phyloP scores from a whole-genome alignment of 345 rosid genomes.

The Punica granatum region DNA sequence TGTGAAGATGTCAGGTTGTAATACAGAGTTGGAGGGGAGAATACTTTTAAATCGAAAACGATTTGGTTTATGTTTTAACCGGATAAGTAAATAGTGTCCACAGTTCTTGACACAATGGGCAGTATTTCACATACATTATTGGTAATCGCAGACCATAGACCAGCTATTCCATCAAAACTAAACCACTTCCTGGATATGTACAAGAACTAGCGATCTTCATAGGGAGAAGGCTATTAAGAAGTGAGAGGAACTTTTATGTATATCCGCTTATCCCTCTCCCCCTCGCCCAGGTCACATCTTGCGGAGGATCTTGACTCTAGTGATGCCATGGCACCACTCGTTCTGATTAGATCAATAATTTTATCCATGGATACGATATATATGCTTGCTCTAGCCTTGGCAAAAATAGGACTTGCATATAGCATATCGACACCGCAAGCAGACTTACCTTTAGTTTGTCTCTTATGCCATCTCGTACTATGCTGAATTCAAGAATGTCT shows the following conservation, averaged over 20 bases:
- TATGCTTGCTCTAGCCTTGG: background rate
- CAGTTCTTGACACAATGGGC: no score
- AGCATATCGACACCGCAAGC: conserved; percentile 5
- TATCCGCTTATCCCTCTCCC: background rate
- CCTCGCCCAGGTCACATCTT: background rate
- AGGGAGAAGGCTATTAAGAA: background rate
- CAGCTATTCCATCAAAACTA: no score
- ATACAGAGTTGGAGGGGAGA: no score
- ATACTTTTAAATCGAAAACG: no score
- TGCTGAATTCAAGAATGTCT: conserved; percentile 81
- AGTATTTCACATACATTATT: no score
- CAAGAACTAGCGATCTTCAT: background rate
- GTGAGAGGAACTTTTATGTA: background rate
- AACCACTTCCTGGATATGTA: no score
- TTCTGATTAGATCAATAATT: background rate
- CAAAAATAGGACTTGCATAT: background rate
- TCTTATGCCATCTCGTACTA: conserved; percentile 75
- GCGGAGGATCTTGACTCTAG: background rate
- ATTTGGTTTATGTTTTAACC: no score
- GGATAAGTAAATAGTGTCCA: no score
- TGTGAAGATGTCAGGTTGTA: background rate
- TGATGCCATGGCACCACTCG: background rate
- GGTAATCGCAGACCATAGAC: no score
- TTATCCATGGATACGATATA: background rate
- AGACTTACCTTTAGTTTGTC: conserved; percentile 56